These are phyloP conservation scores for Phytophthora idaei DNA, from an alignment of 352 stramenopile species.

Conservation along the genomic window DNA sequence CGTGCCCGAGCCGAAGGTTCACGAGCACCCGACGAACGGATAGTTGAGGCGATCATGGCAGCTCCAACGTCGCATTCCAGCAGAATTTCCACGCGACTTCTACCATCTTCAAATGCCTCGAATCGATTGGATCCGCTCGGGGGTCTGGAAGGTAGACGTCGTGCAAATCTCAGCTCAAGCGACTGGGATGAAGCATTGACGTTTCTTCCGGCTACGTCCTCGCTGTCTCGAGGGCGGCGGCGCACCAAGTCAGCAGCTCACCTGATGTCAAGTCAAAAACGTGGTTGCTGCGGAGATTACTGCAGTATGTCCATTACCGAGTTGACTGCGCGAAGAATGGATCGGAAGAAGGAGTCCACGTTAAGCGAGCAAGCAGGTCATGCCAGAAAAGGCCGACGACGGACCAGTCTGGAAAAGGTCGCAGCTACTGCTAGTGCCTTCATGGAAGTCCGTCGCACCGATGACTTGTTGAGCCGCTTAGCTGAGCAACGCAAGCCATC, in stretches of 20 bases:
- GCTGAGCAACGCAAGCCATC: constrained; percentile 36
- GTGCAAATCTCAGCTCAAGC: constrained; percentile 25
- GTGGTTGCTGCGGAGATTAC: constrained; percentile 74
- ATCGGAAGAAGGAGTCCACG: constrained; percentile 35
- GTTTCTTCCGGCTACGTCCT: constrained; percentile 55
- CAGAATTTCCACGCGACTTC: constrained; percentile 25
- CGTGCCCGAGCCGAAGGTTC: constrained; percentile 58
- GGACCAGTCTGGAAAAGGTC: constrained; percentile 54
- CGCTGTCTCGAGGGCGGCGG: constrained; percentile 56
- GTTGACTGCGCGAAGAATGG: constrained; percentile 49
- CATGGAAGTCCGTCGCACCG: constrained; percentile 45
- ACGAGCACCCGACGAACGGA: constrained; percentile 57
- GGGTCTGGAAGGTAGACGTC: constrained; percentile 31
- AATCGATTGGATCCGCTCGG: constrained; percentile 46
- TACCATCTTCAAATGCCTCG: constrained; percentile 29
- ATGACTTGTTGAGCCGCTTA: constrained; percentile 24
- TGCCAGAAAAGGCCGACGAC: constrained; percentile 33
- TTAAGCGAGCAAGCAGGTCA: constrained; percentile 12
- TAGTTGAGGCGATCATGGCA: constrained; percentile 77
- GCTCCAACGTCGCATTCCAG: constrained; percentile 48
- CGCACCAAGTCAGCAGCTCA: constrained; percentile 67
- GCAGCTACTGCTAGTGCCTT: constrained; percentile 64
- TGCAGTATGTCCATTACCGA: constrained; percentile 54
- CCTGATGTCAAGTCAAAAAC: constrained; percentile 76
- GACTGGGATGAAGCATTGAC: constrained; percentile 67